These are phyloP conservation scores for Luffa aegyptiaca DNA, from an alignment of 306 rosid genomes.

Conservation along the genomic window DNA sequence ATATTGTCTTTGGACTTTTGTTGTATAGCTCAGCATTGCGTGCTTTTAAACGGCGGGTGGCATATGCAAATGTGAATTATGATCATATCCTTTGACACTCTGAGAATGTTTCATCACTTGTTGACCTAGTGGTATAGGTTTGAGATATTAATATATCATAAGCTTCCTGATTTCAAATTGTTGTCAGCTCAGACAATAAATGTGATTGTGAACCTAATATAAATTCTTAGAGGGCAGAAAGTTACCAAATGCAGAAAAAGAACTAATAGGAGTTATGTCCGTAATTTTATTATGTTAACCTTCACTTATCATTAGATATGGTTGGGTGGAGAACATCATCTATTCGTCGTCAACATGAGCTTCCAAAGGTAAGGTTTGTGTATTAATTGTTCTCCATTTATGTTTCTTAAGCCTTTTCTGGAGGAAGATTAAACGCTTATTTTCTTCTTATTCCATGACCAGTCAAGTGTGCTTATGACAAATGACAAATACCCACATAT, in stretches of 20 bases:
- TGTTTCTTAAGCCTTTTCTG: slow-evolving; percentile 10
- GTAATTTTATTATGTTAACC: slow-evolving; percentile 16
- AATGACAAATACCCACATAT: slow-evolving; percentile 74
- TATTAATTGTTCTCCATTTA: slow-evolving; percentile 7
- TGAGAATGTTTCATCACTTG: neutral
- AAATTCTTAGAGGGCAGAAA: neutral
- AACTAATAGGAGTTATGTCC: neutral
- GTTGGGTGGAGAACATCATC: slow-evolving; percentile 99
- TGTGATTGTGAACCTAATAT: neutral
- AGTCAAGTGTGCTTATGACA: slow-evolving; percentile 60
- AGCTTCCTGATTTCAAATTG: neutral
- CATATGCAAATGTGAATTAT: slow-evolving; percentile 87
- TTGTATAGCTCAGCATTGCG: slow-evolving; percentile 68
- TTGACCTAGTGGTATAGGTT: neutral
- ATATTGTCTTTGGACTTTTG: slow-evolving; percentile 12
- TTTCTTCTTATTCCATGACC: slow-evolving; percentile 11
- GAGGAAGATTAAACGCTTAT: slow-evolving; percentile 2
- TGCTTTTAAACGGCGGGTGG: slow-evolving; percentile 81
- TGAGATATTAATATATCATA: neutral
- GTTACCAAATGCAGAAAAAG: neutral
- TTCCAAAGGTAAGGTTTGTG: slow-evolving; percentile 60
- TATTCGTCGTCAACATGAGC: slow-evolving; percentile 88
- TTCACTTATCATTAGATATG: slow-evolving; percentile 66
- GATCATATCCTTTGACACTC: slow-evolving; percentile 66
- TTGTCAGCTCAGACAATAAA: neutral